Conservation (phyloP, 2,329 filamentous ascomycete species). For the Cladophialophora psammophila region DNA sequence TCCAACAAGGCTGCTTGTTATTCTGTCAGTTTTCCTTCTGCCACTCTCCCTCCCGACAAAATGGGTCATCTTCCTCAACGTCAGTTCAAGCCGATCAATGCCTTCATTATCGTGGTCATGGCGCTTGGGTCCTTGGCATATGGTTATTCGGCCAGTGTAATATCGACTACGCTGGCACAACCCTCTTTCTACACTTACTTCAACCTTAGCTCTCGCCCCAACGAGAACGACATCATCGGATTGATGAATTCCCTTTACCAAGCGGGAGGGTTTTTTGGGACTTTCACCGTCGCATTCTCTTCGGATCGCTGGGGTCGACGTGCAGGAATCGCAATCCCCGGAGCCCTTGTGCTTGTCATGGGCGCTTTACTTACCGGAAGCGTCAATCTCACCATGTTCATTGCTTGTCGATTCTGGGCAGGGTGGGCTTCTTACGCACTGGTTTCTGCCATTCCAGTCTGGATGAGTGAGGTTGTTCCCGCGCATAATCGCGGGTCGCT, state of each 20-base stretch:
- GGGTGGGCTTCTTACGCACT: constrained; percentile 46
- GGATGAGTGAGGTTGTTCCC: constrained; percentile 30
- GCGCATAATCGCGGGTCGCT: constrained; percentile 25
- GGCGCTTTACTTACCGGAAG: constrained; percentile 48
- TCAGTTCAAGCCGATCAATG: constrained; percentile 31
- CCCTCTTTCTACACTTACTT: constrained; percentile 55
- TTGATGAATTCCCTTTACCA: constrained; percentile 46
- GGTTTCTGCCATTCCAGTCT: constrained; percentile 31
- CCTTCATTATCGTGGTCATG: constrained; percentile 28
- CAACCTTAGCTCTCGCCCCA: constrained; percentile 47
- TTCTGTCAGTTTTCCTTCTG: no score
- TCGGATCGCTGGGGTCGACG: constrained; percentile 46
- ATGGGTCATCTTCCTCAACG: constrained; percentile 46
- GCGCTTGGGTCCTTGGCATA: constrained; percentile 31
- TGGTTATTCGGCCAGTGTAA: constrained; percentile 36
- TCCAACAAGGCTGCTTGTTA: neutral
- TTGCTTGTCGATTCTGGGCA: constrained; percentile 50
- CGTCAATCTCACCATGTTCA: constrained; percentile 27
- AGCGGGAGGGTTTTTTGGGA: constrained; percentile 49
- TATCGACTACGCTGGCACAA: constrained; percentile 44
- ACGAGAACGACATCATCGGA: constrained; percentile 42
- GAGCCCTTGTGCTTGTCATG: constrained; percentile 46
- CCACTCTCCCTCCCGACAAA: neutral
- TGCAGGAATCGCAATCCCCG: constrained; percentile 47
- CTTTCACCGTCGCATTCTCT: constrained; percentile 25